Evolutionary conservation across 148 eudicot species (phyloP).

Genomic region (Agrostemma githago): DNA sequence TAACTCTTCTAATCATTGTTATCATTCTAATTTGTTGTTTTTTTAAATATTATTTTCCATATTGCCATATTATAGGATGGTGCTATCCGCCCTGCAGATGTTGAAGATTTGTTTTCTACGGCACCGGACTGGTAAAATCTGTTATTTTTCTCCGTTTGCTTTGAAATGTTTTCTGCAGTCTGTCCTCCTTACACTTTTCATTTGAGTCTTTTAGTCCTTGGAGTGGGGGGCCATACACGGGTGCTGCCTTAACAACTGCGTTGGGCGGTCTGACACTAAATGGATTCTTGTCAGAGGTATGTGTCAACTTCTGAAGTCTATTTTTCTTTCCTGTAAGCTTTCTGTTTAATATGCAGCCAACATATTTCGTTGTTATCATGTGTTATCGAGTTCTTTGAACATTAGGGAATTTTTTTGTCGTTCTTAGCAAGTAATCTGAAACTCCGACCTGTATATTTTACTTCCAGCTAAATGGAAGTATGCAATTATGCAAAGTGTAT

Average conservation of each 20-base stretch:
- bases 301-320: neutral
- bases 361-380: neutral
- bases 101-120: slow-evolving; percentile 86
- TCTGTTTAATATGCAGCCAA: neutral
- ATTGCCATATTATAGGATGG: slow-evolving; percentile 52
- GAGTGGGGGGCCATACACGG: slow-evolving; percentile 71
- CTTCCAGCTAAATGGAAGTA: neutral
- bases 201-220: slow-evolving; percentile 57
- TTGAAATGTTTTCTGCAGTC: neutral
- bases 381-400: neutral
- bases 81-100: slow-evolving; percentile 52
- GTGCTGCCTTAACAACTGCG: slow-evolving; percentile 70
- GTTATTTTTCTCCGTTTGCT: neutral
- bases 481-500: neutral
- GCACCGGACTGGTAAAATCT: slow-evolving; percentile 76
- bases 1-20: neutral
- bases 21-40: neutral
- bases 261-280: slow-evolving; percentile 68
- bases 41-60: neutral
- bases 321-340: neutral
- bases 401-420: neutral
- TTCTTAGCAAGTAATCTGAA: neutral
- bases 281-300: slow-evolving; percentile 82
- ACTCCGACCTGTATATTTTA: neutral
- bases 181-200: slow-evolving; percentile 8